Percentiles rank a stretch among this genome's conserved stretches.
Evolutionary conservation across 371 early-diverging fungal species (phyloP).

Genomic region (Lichtheimia ramosa): DNA sequence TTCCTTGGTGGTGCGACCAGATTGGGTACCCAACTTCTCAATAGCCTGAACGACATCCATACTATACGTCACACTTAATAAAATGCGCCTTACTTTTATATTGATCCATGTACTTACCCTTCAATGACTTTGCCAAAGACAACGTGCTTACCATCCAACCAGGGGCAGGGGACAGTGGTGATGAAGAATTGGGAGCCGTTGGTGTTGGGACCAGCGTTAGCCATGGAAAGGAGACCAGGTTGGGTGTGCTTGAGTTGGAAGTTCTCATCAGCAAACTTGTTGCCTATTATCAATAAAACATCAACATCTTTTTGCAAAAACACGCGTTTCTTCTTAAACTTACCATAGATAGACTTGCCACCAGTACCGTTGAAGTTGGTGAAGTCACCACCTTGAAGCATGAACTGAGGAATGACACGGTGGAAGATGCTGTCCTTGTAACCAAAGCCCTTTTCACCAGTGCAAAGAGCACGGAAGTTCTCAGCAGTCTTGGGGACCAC

Average conservation of each 20-base stretch:
- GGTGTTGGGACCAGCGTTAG: slow-evolving; percentile 94
- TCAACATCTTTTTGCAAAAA: slow-evolving; percentile 6
- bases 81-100: no score
- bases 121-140: slow-evolving; percentile 96
- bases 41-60: slow-evolving; percentile 77
- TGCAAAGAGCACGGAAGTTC: slow-evolving; percentile 92
- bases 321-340: background rate
- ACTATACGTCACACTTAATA: slow-evolving; percentile 1
- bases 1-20: slow-evolving; percentile 58
- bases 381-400: slow-evolving; percentile 99
- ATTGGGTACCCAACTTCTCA: slow-evolving; percentile 63
- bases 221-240: slow-evolving; percentile 91
- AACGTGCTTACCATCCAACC: slow-evolving; percentile 99
- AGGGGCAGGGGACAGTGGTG: slow-evolving; percentile 78
- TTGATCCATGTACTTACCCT: slow-evolving; percentile 45
- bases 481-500: slow-evolving; percentile 96
- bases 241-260: slow-evolving; percentile 92
- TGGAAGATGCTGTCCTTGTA: slow-evolving; percentile 93
- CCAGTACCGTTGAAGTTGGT: slow-evolving; percentile 96
- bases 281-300: slow-evolving; percentile 1
- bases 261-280: slow-evolving; percentile 96
- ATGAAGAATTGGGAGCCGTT: slow-evolving; percentile 99
- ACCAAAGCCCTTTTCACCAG: slow-evolving; percentile 75
- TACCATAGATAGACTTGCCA: slow-evolving; percentile 95
- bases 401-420: slow-evolving; percentile 93